phyloP scores from a whole-genome alignment of 2,329 filamentous ascomycete species.

The Ceratocystis alfenasii region DNA sequence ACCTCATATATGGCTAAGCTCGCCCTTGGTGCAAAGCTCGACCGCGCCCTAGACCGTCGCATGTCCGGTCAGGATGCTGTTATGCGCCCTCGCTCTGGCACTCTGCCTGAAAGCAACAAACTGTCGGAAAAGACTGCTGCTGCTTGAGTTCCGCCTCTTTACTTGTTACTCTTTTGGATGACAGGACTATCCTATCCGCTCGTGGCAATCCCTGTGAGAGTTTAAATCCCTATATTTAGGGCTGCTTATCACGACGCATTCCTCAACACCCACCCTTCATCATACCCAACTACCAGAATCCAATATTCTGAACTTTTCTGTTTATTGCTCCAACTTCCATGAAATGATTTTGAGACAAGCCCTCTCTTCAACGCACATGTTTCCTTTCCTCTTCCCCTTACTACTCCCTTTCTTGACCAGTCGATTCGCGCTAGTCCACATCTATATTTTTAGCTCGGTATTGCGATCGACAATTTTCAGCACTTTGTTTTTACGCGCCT shows the following conservation, averaged over 20 bases:
- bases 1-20: conserved; percentile 72
- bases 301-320: conserved; percentile 3
- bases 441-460: neutral
- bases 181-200: neutral
- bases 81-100: conserved; percentile 49
- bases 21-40: conserved; percentile 78
- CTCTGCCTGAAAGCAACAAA: conserved; percentile 30
- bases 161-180: neutral
- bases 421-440: neutral
- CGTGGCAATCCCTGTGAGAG: neutral
- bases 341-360: conserved; percentile 8
- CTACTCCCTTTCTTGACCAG: neutral
- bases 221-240: neutral
- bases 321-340: neutral
- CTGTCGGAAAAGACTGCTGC: conserved; percentile 22
- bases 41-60: conserved; percentile 71
- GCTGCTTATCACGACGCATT: neutral
- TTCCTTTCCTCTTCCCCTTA: conserved; percentile 7
- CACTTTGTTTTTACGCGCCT: neutral
- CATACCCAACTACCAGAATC: neutral
- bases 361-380: conserved; percentile 5
- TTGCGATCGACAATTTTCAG: conserved; percentile 1
- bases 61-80: conserved; percentile 85
- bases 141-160: neutral
- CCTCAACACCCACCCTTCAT: neutral